Conservation (phyloP, 2,329 filamentous ascomycete genomes). For the Triangularia setosa region DNA sequence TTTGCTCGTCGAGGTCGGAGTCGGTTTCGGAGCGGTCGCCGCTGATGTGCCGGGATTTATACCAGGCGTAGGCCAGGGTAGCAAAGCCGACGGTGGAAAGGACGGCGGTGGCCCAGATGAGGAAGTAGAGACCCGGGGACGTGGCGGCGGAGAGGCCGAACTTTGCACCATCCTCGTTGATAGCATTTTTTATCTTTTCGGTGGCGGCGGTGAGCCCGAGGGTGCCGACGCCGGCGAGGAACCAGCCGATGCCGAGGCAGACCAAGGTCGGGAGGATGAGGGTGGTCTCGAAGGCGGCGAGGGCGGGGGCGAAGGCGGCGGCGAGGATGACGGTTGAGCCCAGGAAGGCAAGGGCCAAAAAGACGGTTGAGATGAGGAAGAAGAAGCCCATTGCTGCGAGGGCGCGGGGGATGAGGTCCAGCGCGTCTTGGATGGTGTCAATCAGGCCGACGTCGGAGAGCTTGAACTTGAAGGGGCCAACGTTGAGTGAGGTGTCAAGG, state of each 20-base stretch:
- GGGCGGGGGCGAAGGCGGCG: not conserved
- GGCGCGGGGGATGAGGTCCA: slow-evolving; percentile 48
- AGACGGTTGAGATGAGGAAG: slow-evolving; percentile 42
- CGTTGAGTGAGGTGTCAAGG: slow-evolving; percentile 45
- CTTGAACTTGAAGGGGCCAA: slow-evolving; percentile 44
- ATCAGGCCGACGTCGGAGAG: slow-evolving; percentile 19
- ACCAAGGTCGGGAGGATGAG: slow-evolving; percentile 19
- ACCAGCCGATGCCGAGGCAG: slow-evolving; percentile 29
- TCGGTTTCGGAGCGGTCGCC: not conserved
- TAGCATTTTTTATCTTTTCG: slow-evolving; percentile 10
- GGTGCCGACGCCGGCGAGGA: slow-evolving; percentile 9
- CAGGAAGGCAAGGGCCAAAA: slow-evolving; percentile 43
- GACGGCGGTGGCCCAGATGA: slow-evolving; percentile 12
- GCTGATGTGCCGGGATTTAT: not conserved
- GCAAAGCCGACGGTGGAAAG: slow-evolving; percentile 4
- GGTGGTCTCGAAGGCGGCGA: not conserved
- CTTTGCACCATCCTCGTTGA: slow-evolving; percentile 15
- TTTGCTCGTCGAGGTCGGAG: slow-evolving; percentile 1
- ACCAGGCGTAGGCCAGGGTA: not conserved
- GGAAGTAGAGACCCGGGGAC: slow-evolving; percentile 10
- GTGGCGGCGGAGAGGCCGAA: slow-evolving; percentile 17
- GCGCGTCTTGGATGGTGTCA: slow-evolving; percentile 39
- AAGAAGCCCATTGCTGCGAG: slow-evolving; percentile 47
- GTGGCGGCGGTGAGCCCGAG: slow-evolving; percentile 15
- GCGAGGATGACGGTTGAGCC: slow-evolving; percentile 21